Base-by-base conservation (phyloP, 1,284 basidiomycete genomes). In the Tremellales sp. region DNA sequence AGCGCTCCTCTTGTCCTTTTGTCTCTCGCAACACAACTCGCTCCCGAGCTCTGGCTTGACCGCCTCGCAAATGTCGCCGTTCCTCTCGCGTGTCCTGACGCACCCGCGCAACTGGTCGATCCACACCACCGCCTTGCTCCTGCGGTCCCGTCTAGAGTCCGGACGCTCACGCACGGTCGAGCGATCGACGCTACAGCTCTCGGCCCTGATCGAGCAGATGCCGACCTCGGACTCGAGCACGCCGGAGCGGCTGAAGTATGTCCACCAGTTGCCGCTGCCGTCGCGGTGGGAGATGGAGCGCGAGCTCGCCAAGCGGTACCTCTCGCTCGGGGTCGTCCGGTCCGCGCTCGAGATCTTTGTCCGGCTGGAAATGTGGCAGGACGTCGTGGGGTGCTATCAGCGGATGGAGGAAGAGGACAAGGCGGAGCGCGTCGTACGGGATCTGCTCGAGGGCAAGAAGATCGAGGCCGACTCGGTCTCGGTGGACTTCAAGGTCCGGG, bases 321-420 rank as follows among this genome's bases (percentile, higher is more conserved):
- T 89, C 50, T 79, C 80, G 16, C 76, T 97, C 43, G 93, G 93
- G 18, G 88, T 93, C 47, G 77, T 86, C 48, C 83, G 84, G 58
- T 89, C 86, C 3, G 90, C 92, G 1, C 75, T 95, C 41, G 90
- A 87, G 68, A 91, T 95, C 48, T 97, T 91, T 66, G 86, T 89
- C 69, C 79, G 87, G 36, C 76, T 94, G 48, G 90, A 97, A 74
- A 91, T 95, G 89, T 97, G 91, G 91, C 92, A 94, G 73, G 87
- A 95, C 54, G 91, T 86, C 7, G 88, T 90, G 22, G 78, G 80
- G 52, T 95, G 92, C 68, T 86, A 85, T 76, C 82, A 84, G 53
- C 76, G 82, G 22, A 78, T 93, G 72, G 92, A 93, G 56, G 76
- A 80, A 48, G 80, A 79, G 10, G 86, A 86, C 47, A 82, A 82